Base-by-base conservation (phyloP, 345 rosid genomes). In the Salix viminalis region DNA sequence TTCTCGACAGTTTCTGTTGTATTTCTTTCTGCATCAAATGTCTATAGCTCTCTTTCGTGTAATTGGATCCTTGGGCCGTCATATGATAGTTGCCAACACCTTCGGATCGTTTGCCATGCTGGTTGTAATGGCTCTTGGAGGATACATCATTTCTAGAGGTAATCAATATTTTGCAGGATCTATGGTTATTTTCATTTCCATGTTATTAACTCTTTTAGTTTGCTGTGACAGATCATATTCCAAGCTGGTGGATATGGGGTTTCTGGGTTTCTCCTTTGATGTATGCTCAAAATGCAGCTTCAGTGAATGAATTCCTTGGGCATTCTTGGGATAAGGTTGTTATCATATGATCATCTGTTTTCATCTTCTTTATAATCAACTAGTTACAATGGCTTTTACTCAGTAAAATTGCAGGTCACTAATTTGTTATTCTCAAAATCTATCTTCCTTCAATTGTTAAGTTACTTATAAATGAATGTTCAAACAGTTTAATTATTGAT, bases 211-310 rank as follows among this genome's bases (percentile, higher is more conserved):
- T 72, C 73, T 54, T 60, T 76, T 79, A n/a, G 36, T 75, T 79
- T 73, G 36, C 52, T 76, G 62, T 86, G 77, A 76, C 92, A 96
- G 99, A 96, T 81, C 79, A 83, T 74, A 91, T 96, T 72, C 99
- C 99, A 16, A 81, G 79, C 39, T 93, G 99, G 99, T 96, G 99
- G 99, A 86, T 92, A 72, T 96, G 99, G 99, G 99, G 98, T 79
- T 96, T 81, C 87, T 96, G 99, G 99, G 67, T 93, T 66, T 96
- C 99, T 80, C 98, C 99, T 67, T 80, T 96, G 89, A 90, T 89
- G 90, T 96, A 93, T 79, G 93, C 94, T 83, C 99, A 96, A 88
- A 92, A 92, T 83, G 99, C 99, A 42, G 97, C 94, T 82, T 89
- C 99, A 65, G 97, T 96, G 34, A 96, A 91, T 84, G 99, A 96